A percentile compares a stretch with the other conserved stretches of the same genome.
Conservation (phyloP, 805 yeast species). For the Sugiyamaella marilandica region DNA sequence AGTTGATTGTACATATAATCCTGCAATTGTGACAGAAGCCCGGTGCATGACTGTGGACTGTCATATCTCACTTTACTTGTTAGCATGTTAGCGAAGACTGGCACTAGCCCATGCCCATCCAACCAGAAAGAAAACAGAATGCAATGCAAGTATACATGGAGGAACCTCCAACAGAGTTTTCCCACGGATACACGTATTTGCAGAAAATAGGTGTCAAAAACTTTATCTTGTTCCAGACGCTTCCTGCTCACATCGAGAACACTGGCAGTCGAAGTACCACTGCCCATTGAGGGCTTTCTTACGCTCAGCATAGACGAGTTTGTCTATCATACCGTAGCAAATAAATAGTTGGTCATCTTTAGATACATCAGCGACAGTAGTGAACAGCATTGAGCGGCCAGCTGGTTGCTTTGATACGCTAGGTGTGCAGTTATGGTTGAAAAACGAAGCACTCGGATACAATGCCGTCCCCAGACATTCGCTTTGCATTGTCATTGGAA, state of each 20-base stretch:
- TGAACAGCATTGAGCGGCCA: constrained; percentile 40
- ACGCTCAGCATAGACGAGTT: constrained; percentile 40
- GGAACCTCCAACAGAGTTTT: no score
- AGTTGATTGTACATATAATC: no score
- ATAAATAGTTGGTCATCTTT: constrained; percentile 52
- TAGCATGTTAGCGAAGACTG: no score
- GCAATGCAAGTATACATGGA: no score
- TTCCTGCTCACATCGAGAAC: constrained; percentile 39
- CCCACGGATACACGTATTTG: no score
- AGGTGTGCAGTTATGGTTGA: constrained; percentile 63
- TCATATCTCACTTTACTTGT: no score
- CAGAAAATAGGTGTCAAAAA: no score
- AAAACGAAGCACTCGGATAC: constrained; percentile 59
- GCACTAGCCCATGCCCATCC: no score
- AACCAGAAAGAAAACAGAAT: no score
- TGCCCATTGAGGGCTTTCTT: constrained; percentile 40
- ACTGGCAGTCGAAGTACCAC: constrained; percentile 60
- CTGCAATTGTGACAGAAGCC: no score
- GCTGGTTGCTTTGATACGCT: constrained; percentile 45
- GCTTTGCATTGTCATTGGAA: constrained; percentile 31
- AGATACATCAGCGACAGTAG: constrained; percentile 37
- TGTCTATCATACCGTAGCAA: constrained; percentile 51
- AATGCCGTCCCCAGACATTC: constrained; percentile 59
- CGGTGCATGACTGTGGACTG: no score
- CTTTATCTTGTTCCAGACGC: neutral